phyloP scores from a whole-genome alignment of 768 basidiomycete species.

The Chalciporus chontae region DNA sequence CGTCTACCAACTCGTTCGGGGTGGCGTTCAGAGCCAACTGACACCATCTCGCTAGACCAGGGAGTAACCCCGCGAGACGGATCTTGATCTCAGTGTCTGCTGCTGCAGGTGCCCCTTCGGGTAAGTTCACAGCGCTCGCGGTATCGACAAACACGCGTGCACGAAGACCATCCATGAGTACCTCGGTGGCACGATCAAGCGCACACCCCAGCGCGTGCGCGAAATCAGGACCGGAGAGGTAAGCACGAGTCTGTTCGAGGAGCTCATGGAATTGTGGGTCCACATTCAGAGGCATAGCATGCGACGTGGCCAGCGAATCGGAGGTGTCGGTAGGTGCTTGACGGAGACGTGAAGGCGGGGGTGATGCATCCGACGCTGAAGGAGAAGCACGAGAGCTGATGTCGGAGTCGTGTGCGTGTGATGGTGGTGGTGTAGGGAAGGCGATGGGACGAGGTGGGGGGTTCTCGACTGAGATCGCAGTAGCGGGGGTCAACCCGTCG shows the following conservation, averaged over 20 bases:
- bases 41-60: conserved; percentile 78
- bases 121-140: conserved; percentile 8
- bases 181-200: conserved; percentile 64
- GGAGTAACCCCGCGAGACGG: conserved; percentile 75
- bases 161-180: conserved; percentile 62
- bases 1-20: conserved; percentile 83
- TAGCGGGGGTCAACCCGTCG: conserved; percentile 9
- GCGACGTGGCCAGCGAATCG: conserved; percentile 6
- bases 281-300: neutral
- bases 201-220: conserved; percentile 65
- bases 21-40: conserved; percentile 59
- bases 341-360: conserved; percentile 18
- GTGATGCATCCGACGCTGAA: conserved; percentile 13
- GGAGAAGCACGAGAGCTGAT: conserved; percentile 27
- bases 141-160: conserved; percentile 54
- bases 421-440: conserved; percentile 24
- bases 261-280: conserved; percentile 53
- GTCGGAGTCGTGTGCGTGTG: conserved; percentile 14
- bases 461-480: conserved; percentile 18
- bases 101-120: neutral
- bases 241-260: conserved; percentile 62
- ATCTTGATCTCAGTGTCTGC: conserved; percentile 56
- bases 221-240: conserved; percentile 69
- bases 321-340: neutral
- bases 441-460: conserved; percentile 3